Evolutionary conservation across 1,284 basidiomycete species (phyloP).

Genomic region (Trametes sp.): DNA sequence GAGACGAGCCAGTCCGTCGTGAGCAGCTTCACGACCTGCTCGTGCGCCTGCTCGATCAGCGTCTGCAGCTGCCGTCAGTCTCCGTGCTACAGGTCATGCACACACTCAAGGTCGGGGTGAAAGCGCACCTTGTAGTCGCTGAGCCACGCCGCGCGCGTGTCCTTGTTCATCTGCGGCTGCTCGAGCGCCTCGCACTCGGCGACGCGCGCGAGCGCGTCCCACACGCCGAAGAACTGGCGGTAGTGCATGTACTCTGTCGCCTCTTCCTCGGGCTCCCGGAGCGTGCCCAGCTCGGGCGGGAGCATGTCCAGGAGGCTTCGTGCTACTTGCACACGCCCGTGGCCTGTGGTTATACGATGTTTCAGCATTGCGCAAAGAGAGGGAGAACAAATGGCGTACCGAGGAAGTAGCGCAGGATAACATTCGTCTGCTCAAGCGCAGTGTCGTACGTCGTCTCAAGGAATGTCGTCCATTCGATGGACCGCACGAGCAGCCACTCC

Average conservation of each 20-base stretch:
- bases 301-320: slow-evolving; percentile 70
- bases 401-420: slow-evolving; percentile 88
- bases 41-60: slow-evolving; percentile 64
- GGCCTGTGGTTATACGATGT: slow-evolving; percentile 52
- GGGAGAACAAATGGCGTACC: slow-evolving; percentile 53
- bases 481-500: slow-evolving; percentile 80
- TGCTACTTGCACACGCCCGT: slow-evolving; percentile 78
- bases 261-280: slow-evolving; percentile 66
- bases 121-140: slow-evolving; percentile 63
- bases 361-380: not conserved
- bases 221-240: slow-evolving; percentile 75
- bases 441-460: slow-evolving; percentile 75
- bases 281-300: slow-evolving; percentile 67
- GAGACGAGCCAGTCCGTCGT: slow-evolving; percentile 79
- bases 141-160: slow-evolving; percentile 67
- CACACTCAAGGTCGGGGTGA: not conserved
- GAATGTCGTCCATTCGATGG: slow-evolving; percentile 95
- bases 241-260: slow-evolving; percentile 79
- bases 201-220: slow-evolving; percentile 66
- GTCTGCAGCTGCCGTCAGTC: slow-evolving; percentile 51
- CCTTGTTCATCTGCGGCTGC: slow-evolving; percentile 60
- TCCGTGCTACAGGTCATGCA: no score
- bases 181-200: slow-evolving; percentile 64
- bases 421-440: slow-evolving; percentile 86
- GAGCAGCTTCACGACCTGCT: slow-evolving; percentile 69